Evolutionary conservation across 1,284 basidiomycete genomes (phyloP), one percentile per base, ranked within the genome.

Genomic region (Ceratobasidium sp.): DNA sequence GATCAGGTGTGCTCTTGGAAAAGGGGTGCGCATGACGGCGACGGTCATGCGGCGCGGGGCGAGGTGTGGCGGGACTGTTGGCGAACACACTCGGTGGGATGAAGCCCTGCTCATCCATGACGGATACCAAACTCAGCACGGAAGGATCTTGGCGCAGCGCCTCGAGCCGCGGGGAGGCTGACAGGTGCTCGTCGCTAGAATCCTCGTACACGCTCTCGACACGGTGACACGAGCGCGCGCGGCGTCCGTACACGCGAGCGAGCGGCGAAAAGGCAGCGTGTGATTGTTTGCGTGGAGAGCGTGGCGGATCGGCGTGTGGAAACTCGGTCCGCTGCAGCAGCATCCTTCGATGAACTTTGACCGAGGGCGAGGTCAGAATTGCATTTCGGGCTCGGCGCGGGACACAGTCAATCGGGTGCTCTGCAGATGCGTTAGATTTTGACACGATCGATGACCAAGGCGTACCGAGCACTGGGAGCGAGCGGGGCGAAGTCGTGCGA

Each of bases 261-360:
- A 17, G 28, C 47, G 35, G 28, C 47, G 56, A 45, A 47, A 17
- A 33, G 20, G 20, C 54, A 20, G 71, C 42, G 47, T 64, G 71
- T 28, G 71, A 64, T 64, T 26, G 42, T 54, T 64, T 63, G 56
- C 71, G 71, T 42, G 61, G 71, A 33, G 49, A 65, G 47, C 71
- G 71, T n/a, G 60, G 71, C 35, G 71, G 61, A 42, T 75, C n/a
- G 39, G 45, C 71, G 15, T 64, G 13, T 11, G 71, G 71, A 42
- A 75, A 75, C 33, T 75, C 71, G 26, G 60, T 75, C n/a, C 71
- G 71, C 26, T 75, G 71, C 35, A 75, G 28, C 10, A 75, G 45
- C 49, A 39, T 75, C 56, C 61, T 63, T 13, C 71, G 60, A 49
- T 75, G 71, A 7, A 75, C 11, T 20, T 23, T 75, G 35, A 75